Conservation (phyloP, 192 early-diverging fungal species). For the Coemansia sp. region DNA sequence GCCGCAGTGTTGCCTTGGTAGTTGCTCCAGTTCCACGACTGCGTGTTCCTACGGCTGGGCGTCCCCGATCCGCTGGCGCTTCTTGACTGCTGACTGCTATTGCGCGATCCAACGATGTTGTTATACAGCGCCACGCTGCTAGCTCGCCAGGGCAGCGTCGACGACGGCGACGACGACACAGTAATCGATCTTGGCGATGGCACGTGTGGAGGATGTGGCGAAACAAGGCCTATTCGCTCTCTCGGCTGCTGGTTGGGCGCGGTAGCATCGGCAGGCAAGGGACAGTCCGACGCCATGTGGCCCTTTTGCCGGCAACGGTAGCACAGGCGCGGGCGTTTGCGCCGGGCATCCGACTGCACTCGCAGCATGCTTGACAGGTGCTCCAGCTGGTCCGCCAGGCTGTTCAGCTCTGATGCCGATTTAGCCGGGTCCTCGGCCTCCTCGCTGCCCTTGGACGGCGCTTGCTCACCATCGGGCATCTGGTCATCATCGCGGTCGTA, state of each 20-base stretch:
- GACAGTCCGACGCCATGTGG: slow-evolving; percentile 45
- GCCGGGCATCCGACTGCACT: slow-evolving; percentile 47
- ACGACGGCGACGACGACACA: slow-evolving; percentile 11
- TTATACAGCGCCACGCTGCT: slow-evolving; percentile 17
- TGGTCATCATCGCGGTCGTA: slow-evolving; percentile 4
- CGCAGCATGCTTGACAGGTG: slow-evolving; percentile 44
- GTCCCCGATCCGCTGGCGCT: slow-evolving; percentile 4
- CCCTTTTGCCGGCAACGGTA: slow-evolving; percentile 55
- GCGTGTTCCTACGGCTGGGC: slow-evolving; percentile 28
- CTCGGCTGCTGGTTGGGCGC: slow-evolving; percentile 35
- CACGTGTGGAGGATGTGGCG: neutral
- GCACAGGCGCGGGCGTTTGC: slow-evolving; percentile 48
- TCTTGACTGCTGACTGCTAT: neutral
- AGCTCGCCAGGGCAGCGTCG: slow-evolving; percentile 14
- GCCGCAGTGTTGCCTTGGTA: slow-evolving; percentile 8
- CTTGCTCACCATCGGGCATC: slow-evolving; percentile 9
- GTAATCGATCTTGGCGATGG: slow-evolving; percentile 17
- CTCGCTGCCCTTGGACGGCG: slow-evolving; percentile 16
- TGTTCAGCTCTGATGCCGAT: slow-evolving; percentile 42
- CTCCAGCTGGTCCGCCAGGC: slow-evolving; percentile 50
- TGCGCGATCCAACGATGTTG: slow-evolving; percentile 8
- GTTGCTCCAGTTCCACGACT: slow-evolving; percentile 25
- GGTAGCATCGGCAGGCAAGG: slow-evolving; percentile 29
- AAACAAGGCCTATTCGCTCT: slow-evolving; percentile 19
- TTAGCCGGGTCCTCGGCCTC: slow-evolving; percentile 26